Conservation (phyloP, 164 flowering plant species). For the Magnolia officinalis region DNA sequence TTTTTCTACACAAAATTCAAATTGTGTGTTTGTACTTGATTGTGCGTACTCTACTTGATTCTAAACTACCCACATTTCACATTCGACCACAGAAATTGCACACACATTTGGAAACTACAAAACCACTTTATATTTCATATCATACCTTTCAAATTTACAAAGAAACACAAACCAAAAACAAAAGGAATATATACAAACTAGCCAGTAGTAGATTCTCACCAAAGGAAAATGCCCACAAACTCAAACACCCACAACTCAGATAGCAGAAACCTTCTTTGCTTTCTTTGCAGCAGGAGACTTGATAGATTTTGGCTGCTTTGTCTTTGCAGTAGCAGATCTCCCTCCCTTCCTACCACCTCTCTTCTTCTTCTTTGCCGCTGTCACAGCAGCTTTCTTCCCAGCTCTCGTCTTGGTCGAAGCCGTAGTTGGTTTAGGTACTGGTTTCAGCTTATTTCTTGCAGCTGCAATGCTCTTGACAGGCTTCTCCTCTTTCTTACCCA, state of each 20-base stretch:
- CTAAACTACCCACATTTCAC: too few relatives aligned
- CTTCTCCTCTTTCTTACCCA: conserved; percentile 27
- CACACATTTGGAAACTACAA: not conserved
- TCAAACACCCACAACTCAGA: not conserved
- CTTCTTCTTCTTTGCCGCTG: conserved; percentile 24
- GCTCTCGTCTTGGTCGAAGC: conserved; percentile 9
- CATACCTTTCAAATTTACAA: not conserved
- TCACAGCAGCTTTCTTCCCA: conserved; percentile 13
- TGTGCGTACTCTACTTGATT: too few relatives aligned
- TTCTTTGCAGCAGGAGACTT: conserved; percentile 59
- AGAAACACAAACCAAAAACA: not conserved
- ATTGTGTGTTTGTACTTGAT: too few relatives aligned
- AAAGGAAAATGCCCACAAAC: not conserved
- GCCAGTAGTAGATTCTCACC: not conserved
- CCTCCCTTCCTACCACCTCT: conserved; percentile 32
- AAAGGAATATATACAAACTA: not conserved
- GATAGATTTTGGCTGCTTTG: conserved; percentile 62
- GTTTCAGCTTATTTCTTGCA: conserved; percentile 2
- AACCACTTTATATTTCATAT: not conserved
- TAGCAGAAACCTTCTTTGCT: not conserved
- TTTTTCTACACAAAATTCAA: too few relatives aligned
- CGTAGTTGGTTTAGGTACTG: conserved; percentile 4
- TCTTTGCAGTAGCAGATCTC: conserved; percentile 39
- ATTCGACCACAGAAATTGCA: too few relatives aligned
- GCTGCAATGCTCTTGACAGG: not conserved